Conservation (phyloP, 2,329 filamentous ascomycete genomes). For the Dryadomyces sulphureus region DNA sequence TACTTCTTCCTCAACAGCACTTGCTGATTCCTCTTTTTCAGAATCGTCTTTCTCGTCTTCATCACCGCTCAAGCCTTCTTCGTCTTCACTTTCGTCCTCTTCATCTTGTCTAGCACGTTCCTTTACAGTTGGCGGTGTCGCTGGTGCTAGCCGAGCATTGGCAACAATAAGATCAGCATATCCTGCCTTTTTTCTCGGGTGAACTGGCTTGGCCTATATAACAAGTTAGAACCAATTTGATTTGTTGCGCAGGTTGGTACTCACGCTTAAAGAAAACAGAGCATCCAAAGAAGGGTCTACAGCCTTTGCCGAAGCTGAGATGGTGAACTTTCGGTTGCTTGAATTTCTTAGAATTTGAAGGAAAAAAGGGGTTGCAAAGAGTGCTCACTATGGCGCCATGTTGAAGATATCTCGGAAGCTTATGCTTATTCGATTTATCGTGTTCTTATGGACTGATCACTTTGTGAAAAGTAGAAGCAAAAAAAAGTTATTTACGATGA, state of each 20-base stretch:
- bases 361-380: not conserved
- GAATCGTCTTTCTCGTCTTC: not conserved
- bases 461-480: not conserved
- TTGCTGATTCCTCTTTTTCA: too few species aligned
- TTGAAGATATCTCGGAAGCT: not conserved
- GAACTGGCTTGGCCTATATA: slow-evolving; percentile 34
- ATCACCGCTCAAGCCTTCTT: slow-evolving; percentile 3
- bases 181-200: slow-evolving; percentile 27
- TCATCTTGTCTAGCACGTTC: slow-evolving; percentile 3
- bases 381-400: slow-evolving; percentile 3
- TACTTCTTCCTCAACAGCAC: slow-evolving; percentile 18
- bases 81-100: slow-evolving; percentile 14
- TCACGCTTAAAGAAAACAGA: slow-evolving; percentile 58
- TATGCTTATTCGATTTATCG: not conserved
- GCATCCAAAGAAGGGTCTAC: slow-evolving; percentile 56
- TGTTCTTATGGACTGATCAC: not conserved
- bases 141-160: slow-evolving; percentile 1
- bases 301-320: slow-evolving; percentile 33
- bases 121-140: slow-evolving; percentile 2
- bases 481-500: not conserved
- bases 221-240: not conserved
- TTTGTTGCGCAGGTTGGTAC: not conserved
- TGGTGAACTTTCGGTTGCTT: slow-evolving; percentile 7
- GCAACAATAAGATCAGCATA: slow-evolving; percentile 19
- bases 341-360: not conserved